These are phyloP conservation scores for Lactarius akahatsu DNA, from an alignment of 768 basidiomycete species.

Conservation along the genomic window DNA sequence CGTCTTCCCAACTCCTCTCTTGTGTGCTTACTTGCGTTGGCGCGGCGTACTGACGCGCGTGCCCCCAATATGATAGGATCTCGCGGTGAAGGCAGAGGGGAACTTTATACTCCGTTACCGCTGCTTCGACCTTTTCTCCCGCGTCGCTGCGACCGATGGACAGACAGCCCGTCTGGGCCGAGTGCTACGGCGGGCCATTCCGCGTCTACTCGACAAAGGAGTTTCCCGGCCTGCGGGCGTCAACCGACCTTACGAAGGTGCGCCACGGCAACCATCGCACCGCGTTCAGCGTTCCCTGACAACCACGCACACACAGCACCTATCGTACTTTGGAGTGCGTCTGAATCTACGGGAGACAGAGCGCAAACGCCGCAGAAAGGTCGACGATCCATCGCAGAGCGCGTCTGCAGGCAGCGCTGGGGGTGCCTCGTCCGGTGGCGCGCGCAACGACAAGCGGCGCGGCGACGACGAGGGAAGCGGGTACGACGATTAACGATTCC, in stretches of 20 bases:
- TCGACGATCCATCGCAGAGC: conserved; percentile 30
- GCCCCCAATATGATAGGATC: conserved; percentile 45
- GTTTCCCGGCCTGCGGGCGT: conserved; percentile 64
- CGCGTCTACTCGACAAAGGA: conserved; percentile 70
- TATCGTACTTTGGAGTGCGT: conserved; percentile 56
- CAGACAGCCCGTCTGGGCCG: conserved; percentile 53
- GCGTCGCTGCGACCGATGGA: conserved; percentile 38
- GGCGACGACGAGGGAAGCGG: conserved; percentile 17
- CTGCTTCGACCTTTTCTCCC: conserved; percentile 59
- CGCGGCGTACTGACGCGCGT: background rate
- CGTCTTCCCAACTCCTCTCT: background rate
- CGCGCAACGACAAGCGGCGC: conserved; percentile 13
- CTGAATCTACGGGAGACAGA: conserved; percentile 60
- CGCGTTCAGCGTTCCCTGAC: background rate
- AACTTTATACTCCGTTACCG: conserved; percentile 67
- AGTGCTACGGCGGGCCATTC: conserved; percentile 63
- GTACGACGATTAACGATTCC: conserved; percentile 14
- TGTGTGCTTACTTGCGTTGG: background rate
- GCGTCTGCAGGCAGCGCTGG: conserved; percentile 3
- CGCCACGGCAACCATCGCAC: background rate
- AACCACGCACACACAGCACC: conserved; percentile 38
- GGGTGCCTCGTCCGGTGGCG: background rate
- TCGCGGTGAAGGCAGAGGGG: conserved; percentile 70
- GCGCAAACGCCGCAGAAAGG: conserved; percentile 49
- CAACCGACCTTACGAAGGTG: conserved; percentile 68